Evolutionary conservation across 768 basidiomycete species (phyloP).

Genomic region (Agaricus subrufescens): DNA sequence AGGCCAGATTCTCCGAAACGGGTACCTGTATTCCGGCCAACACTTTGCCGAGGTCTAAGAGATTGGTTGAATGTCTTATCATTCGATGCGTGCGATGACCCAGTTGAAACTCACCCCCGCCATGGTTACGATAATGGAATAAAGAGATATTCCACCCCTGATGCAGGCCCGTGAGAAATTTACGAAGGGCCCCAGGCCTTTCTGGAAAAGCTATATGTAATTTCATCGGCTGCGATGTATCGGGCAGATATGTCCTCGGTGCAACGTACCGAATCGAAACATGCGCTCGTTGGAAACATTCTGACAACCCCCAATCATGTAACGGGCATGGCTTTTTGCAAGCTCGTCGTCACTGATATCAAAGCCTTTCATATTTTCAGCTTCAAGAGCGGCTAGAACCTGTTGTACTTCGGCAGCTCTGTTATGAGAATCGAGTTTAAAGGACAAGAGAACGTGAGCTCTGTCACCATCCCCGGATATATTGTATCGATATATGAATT

Average conservation of each 20-base stretch:
- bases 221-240: background rate
- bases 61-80: background rate
- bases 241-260: background rate
- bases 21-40: slow-evolving; percentile 94
- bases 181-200: slow-evolving; percentile 84
- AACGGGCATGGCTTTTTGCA: slow-evolving; percentile 90
- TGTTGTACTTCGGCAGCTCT: slow-evolving; percentile 59
- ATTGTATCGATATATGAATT: slow-evolving; percentile 92
- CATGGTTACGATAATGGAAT: slow-evolving; percentile 98
- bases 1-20: slow-evolving; percentile 55
- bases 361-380: slow-evolving; percentile 70
- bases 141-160: slow-evolving; percentile 91
- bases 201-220: slow-evolving; percentile 83
- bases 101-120: slow-evolving; percentile 63
- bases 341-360: slow-evolving; percentile 96
- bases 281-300: slow-evolving; percentile 80
- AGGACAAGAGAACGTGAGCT: slow-evolving; percentile 89
- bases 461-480: slow-evolving; percentile 42
- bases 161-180: slow-evolving; percentile 81
- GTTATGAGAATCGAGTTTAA: slow-evolving; percentile 65
- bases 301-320: slow-evolving; percentile 88
- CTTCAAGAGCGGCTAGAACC: slow-evolving; percentile 59
- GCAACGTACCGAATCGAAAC: slow-evolving; percentile 82
- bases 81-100: background rate
- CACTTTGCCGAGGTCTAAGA: slow-evolving; percentile 83